These are phyloP conservation scores for Candida frijolesensis DNA, from an alignment of 1,139 yeast species.

Conservation along the genomic window DNA sequence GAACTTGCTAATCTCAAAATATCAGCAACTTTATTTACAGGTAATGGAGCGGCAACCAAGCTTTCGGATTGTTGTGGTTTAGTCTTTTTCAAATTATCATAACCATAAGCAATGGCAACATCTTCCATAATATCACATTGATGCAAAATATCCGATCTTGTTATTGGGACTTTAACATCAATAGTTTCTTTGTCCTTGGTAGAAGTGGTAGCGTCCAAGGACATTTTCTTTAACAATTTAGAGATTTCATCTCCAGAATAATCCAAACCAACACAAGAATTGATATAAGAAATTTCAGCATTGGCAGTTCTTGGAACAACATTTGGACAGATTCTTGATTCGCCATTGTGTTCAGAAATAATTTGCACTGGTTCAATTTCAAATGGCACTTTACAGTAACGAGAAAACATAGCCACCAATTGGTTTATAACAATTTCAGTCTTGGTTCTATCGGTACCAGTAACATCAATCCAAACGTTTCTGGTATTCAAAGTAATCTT, in stretches of 20 bases:
- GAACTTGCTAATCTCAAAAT: conserved; percentile 89
- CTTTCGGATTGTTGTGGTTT: conserved; percentile 73
- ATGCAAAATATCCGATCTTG: conserved; percentile 94
- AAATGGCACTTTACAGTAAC: conserved; percentile 76
- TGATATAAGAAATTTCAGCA: conserved; percentile 84
- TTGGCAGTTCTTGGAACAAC: conserved; percentile 65
- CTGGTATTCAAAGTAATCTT: conserved; percentile 84
- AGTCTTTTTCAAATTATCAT: conserved; percentile 81
- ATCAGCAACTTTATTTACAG: conserved; percentile 88
- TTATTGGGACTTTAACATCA: conserved; percentile 81
- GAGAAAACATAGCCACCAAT: conserved; percentile 93
- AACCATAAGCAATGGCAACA: conserved; percentile 96
- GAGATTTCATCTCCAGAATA: conserved; percentile 70
- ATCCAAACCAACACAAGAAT: conserved; percentile 85
- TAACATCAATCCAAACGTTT: conserved; percentile 89
- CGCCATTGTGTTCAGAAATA: conserved; percentile 78
- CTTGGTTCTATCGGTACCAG: conserved; percentile 95
- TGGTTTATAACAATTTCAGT: conserved; percentile 89
- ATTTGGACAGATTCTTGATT: conserved; percentile 78
- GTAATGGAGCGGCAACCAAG: conserved; percentile 84
- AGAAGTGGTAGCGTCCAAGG: conserved; percentile 65
- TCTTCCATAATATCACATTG: conserved; percentile 99
- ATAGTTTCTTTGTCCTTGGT: conserved; percentile 50
- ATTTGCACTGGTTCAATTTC: conserved; percentile 88
- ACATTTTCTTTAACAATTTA: conserved; percentile 75